A percentile compares a stretch with the other conserved stretches of the same genome.
phyloP scores from a whole-genome alignment of 2,329 filamentous ascomycete genomes.

The Colletotrichum tropicicola region DNA sequence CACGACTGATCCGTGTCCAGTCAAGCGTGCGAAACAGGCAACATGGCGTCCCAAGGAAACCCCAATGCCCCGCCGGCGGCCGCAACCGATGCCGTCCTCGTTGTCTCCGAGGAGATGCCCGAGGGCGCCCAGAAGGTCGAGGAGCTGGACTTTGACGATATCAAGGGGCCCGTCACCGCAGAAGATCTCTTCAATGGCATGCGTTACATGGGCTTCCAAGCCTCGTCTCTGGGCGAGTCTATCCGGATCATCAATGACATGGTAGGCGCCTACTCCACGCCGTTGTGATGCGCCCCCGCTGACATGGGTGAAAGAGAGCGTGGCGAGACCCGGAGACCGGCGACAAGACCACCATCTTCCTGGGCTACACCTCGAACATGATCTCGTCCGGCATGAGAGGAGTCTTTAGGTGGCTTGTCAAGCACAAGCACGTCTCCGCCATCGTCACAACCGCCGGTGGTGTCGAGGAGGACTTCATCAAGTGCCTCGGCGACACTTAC shows the following conservation, averaged over 20 bases:
- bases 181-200: slow-evolving; percentile 86
- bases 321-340: slow-evolving; percentile 85
- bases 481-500: slow-evolving; percentile 94
- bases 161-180: slow-evolving; percentile 81
- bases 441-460: slow-evolving; percentile 97
- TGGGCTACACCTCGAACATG: slow-evolving; percentile 97
- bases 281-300: slow-evolving; percentile 24
- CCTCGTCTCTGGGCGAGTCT: slow-evolving; percentile 81
- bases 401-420: slow-evolving; percentile 88
- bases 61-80: slow-evolving; percentile 61
- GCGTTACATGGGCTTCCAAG: slow-evolving; percentile 82
- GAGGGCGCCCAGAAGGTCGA: slow-evolving; percentile 81
- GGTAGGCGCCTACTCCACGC: slow-evolving; percentile 68
- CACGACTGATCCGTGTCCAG: neutral
- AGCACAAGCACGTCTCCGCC: slow-evolving; percentile 91
- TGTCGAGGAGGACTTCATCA: slow-evolving; percentile 98
- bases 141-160: slow-evolving; percentile 91
- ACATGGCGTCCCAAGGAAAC: slow-evolving; percentile 39
- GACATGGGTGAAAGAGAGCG: slow-evolving; percentile 60
- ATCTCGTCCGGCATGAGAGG: slow-evolving; percentile 96
- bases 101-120: slow-evolving; percentile 84
- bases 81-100: slow-evolving; percentile 83
- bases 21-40: neutral
- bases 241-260: slow-evolving; percentile 94
- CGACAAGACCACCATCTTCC: slow-evolving; percentile 89